Conservation (phyloP, 129 eudicot genomes). For the Arctium minus region DNA sequence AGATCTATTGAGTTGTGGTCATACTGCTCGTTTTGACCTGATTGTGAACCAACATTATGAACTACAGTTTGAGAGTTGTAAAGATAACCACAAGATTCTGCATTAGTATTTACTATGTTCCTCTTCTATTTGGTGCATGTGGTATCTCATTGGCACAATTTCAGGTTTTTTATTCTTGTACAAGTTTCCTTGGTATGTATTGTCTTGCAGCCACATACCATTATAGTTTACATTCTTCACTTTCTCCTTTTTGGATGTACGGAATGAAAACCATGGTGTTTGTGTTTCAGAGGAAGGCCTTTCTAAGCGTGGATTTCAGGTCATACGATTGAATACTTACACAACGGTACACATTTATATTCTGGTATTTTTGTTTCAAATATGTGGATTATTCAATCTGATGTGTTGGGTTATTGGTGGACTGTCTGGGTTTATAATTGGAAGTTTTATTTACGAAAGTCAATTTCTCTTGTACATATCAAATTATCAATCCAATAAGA, state of each 20-base stretch:
- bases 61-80: background rate
- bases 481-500: background rate
- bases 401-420: background rate
- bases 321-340: conserved; percentile 78
- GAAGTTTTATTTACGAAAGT: background rate
- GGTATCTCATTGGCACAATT: background rate
- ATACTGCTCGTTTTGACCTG: background rate
- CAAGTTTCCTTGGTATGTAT: background rate
- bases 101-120: background rate
- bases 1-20: background rate
- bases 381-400: background rate
- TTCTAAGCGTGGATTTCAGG: conserved; percentile 75
- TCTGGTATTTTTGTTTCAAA: background rate
- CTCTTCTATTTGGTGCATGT: background rate
- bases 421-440: background rate
- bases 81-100: background rate
- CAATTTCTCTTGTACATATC: background rate
- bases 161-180: background rate
- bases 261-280: conserved; percentile 4
- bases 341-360: conserved; percentile 55
- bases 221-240: background rate
- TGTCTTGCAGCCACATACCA: conserved; percentile 4
- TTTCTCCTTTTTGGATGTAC: background rate
- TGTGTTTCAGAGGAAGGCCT: conserved; percentile 78
- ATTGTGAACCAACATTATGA: conserved; percentile 2